phyloP scores from a whole-genome alignment of 1,284 basidiomycete species.

The Ceratobasidium sp. region DNA sequence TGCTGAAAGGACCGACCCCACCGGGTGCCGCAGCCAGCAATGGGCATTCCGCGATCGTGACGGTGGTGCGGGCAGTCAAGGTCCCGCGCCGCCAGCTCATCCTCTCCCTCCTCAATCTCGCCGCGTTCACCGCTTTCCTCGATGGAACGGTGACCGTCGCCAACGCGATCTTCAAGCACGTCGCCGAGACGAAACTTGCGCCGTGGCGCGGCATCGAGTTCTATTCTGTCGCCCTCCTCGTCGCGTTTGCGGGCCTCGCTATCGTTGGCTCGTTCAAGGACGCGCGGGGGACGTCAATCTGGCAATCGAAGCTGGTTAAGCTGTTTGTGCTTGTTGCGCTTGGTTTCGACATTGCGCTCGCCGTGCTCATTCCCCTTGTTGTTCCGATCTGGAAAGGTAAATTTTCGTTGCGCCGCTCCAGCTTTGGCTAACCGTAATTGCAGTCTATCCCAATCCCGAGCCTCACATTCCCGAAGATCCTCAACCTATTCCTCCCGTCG shows the following conservation, averaged over 20 bases:
- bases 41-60: slow-evolving; percentile 15
- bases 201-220: slow-evolving; percentile 69
- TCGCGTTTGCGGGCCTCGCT: slow-evolving; percentile 73
- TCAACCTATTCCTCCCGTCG: slow-evolving; percentile 50
- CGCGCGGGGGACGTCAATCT: slow-evolving; percentile 72
- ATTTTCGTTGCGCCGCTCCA: slow-evolving; percentile 46
- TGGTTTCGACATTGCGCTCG: slow-evolving; percentile 67
- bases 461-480: slow-evolving; percentile 52
- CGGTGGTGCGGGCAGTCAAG: slow-evolving; percentile 31
- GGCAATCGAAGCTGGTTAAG: slow-evolving; percentile 71
- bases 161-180: slow-evolving; percentile 68
- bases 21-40: not conserved
- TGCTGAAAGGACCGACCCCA: slow-evolving; percentile 17
- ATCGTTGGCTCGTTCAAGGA: slow-evolving; percentile 80
- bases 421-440: not conserved
- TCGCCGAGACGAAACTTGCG: slow-evolving; percentile 62
- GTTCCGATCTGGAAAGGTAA: slow-evolving; percentile 60
- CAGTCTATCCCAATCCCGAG: slow-evolving; percentile 1
- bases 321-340: slow-evolving; percentile 63
- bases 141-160: slow-evolving; percentile 66
- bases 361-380: slow-evolving; percentile 63
- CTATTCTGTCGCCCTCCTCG: slow-evolving; percentile 61
- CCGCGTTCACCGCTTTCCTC: slow-evolving; percentile 49
- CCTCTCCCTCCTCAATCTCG: slow-evolving; percentile 71
- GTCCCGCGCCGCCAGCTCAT: slow-evolving; percentile 76